Evolutionary conservation across 768 basidiomycete species (phyloP), one percentile per base, ranked within the genome.

Genomic region (Leccinum olivaceopallidum): DNA sequence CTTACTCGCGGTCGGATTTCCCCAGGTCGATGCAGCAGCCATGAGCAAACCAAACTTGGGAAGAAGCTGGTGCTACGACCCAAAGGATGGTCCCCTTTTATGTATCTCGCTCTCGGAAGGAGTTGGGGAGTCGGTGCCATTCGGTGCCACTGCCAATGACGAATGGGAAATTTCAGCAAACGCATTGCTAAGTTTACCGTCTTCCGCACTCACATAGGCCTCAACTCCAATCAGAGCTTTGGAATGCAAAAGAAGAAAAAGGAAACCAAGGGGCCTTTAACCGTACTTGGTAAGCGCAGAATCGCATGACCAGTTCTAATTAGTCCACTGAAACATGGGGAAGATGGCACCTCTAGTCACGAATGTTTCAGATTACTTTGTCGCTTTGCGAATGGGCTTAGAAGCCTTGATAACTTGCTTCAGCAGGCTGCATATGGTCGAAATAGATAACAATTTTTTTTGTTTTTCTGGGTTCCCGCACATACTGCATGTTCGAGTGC

Each of bases 11-110:
- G 53, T 32, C 20, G 67, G 63, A 16, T 57, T 37, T 18, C 67
- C 67, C 67, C 70, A 71, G 8, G 59, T 65, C 2, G 63, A 22
- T 7, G 48, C 36, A 26, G 57, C 54, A 57, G 59, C 56, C 26
- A 28, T 28, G 14, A 50, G 22, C 20, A 49, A 24, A 49, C 4
- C 22, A 13, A 49, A 16, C 49, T 22, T 26, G 49, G 49, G 49
- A 14, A 20, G 20, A 20, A 3, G 44, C n/a, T 1, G 3, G 5
- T 47, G 20, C 44, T 13, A 20, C 20, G 12, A 44, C 20, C 5
- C 44, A 47, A 47, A 47, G 20, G 20, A 44, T 12, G 20, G n/a
- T n/a, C 18, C 39, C 18, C n/a, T 44, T 42, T 44, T 44, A 44
- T 44, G 9, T 18, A 5, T 42, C 10, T n/a, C 9, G 42, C n/a